phyloP scores from a whole-genome alignment of 2,329 filamentous ascomycete genomes.

The Xylariales sp. region DNA sequence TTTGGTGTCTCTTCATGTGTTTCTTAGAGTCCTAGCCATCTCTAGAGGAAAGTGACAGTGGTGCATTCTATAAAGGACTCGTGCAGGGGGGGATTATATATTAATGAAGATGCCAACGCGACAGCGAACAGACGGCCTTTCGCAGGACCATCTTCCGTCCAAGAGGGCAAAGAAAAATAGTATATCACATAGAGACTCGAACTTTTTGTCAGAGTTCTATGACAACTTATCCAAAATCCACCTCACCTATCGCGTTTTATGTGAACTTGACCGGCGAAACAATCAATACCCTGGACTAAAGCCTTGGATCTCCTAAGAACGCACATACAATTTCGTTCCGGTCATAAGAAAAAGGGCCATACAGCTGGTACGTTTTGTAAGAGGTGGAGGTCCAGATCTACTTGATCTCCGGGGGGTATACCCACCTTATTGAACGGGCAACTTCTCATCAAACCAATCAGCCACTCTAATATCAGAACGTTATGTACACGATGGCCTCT shows the following conservation, averaged over 20 bases:
- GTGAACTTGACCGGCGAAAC: constrained; percentile 20
- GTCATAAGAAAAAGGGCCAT: no score
- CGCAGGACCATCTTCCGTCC: not conserved
- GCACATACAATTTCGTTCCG: no score
- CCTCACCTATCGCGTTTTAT: constrained; percentile 19
- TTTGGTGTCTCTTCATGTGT: no score
- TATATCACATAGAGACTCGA: constrained; percentile 4
- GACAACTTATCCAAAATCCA: constrained; percentile 20
- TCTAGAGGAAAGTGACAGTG: no score
- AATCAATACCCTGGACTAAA: not conserved
- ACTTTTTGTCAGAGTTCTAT: constrained; percentile 20
- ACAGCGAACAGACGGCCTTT: not conserved
- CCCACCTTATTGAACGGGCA: no score
- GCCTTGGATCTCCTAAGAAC: no score
- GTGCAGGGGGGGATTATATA: no score
- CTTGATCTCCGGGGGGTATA: not conserved
- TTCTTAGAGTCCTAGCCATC: no score
- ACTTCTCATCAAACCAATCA: not conserved
- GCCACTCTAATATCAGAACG: not conserved
- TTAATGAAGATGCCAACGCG: no score
- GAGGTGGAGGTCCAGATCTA: constrained; percentile 21
- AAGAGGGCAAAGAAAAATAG: not conserved
- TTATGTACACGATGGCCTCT: constrained; percentile 2
- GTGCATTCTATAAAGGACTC: no score
- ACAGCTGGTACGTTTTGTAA: constrained; percentile 13